Conservation (phyloP, 805 yeast species). For the Yamadazyma olivae region DNA sequence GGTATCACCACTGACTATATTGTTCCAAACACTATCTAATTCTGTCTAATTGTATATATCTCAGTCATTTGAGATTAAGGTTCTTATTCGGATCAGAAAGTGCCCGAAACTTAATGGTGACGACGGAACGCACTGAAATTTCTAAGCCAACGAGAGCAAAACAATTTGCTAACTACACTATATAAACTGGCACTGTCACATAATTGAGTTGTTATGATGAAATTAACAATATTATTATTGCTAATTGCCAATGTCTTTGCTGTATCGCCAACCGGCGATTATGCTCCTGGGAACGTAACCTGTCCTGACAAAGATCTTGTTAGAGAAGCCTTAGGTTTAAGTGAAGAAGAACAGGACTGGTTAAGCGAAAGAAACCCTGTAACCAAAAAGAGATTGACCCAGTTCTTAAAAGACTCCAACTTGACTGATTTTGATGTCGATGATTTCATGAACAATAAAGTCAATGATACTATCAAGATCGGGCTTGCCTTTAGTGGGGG, state of each 20-base stretch:
- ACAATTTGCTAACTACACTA: too few relatives aligned
- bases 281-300: constrained; percentile 56
- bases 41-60: too few relatives aligned
- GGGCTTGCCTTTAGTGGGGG: constrained; percentile 50
- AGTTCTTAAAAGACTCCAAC: constrained; percentile 45
- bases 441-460: constrained; percentile 26
- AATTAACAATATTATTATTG: neutral
- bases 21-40: too few relatives aligned
- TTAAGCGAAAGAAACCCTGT: constrained; percentile 43
- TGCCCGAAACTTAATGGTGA: too few relatives aligned
- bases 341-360: constrained; percentile 52
- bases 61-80: too few relatives aligned
- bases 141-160: too few relatives aligned
- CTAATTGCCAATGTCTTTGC: neutral
- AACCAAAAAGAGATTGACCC: constrained; percentile 43
- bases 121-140: too few relatives aligned
- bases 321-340: constrained; percentile 48
- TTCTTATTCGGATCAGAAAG: too few relatives aligned
- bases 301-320: constrained; percentile 45
- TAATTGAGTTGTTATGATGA: neutral
- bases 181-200: neutral
- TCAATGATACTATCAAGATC: constrained; percentile 27
- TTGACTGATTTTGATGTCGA: constrained; percentile 48
- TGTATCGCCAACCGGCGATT: constrained; percentile 31
- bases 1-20: too few relatives aligned